These are phyloP conservation scores for Tricholoma saponaceum DNA, from an alignment of 768 basidiomycete species.

Conservation along the genomic window DNA sequence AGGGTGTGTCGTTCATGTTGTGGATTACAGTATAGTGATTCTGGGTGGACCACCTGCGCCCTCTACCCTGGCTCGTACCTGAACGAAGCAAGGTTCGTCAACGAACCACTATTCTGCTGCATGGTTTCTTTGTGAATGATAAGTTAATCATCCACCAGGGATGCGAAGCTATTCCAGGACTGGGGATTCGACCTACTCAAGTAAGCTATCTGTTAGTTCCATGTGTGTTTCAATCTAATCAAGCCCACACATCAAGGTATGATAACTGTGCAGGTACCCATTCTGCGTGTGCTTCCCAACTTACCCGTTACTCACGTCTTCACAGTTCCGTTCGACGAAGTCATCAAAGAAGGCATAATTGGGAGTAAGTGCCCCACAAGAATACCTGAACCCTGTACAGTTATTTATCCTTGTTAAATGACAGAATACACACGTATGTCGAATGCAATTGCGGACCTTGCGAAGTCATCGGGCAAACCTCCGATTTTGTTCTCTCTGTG, in stretches of 20 bases:
- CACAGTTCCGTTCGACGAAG: constrained; percentile 53
- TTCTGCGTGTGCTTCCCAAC: neutral
- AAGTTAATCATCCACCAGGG: constrained; percentile 27
- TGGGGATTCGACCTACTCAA: constrained; percentile 72
- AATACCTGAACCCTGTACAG: neutral
- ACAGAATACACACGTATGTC: constrained; percentile 53
- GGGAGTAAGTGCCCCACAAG: constrained; percentile 36
- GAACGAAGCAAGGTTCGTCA: constrained; percentile 35
- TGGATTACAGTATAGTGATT: constrained; percentile 46
- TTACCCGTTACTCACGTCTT: neutral
- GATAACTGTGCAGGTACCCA: constrained; percentile 50
- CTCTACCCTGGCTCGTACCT: constrained; percentile 61
- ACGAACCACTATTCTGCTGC: neutral
- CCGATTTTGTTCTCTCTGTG: constrained; percentile 59
- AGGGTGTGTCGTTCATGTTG: neutral
- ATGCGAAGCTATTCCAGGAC: constrained; percentile 50
- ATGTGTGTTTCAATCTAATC: neutral
- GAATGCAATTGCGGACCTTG: constrained; percentile 48
- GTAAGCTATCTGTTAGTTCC: constrained; percentile 26
- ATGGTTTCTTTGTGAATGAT: neutral
- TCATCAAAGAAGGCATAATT: constrained; percentile 51
- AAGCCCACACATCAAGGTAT: constrained; percentile 26
- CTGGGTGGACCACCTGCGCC: constrained; percentile 68
- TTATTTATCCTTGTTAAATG: neutral
- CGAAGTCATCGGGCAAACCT: constrained; percentile 38